phyloP scores from a whole-genome alignment of 2,329 filamentous ascomycete species.

The Alternaria consortialis region DNA sequence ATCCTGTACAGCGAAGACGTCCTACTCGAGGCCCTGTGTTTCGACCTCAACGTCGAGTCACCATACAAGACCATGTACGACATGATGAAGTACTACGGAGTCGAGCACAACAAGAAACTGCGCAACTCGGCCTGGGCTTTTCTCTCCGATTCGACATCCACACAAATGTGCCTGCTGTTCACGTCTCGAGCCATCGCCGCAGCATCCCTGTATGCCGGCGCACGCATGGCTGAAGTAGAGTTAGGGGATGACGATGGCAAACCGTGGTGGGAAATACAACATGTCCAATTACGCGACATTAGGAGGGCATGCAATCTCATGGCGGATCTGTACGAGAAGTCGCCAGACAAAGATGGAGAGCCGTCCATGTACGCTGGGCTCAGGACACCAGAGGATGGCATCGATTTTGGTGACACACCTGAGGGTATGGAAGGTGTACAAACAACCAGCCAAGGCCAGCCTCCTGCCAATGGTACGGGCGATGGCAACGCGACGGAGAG shows the following conservation, averaged over 20 bases:
- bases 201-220: slow-evolving; percentile 85
- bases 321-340: slow-evolving; percentile 62
- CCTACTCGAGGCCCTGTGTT: slow-evolving; percentile 89
- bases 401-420: slow-evolving; percentile 45
- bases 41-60: slow-evolving; percentile 89
- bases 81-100: slow-evolving; percentile 75
- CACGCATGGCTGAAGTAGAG: slow-evolving; percentile 75
- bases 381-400: slow-evolving; percentile 50
- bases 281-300: slow-evolving; percentile 75
- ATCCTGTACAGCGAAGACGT: slow-evolving; percentile 92
- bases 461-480: slow-evolving; percentile 28
- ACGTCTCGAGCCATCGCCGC: slow-evolving; percentile 83
- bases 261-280: slow-evolving; percentile 87
- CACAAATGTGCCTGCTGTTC: slow-evolving; percentile 82
- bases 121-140: slow-evolving; percentile 93
- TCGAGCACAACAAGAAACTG: slow-evolving; percentile 81
- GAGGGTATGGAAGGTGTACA: slow-evolving; percentile 38
- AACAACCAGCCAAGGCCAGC: slow-evolving; percentile 30
- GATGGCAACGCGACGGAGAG: slow-evolving; percentile 35
- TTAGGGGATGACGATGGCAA: slow-evolving; percentile 76
- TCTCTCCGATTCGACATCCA: slow-evolving; percentile 88
- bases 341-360: slow-evolving; percentile 53
- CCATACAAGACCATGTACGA: slow-evolving; percentile 87
- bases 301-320: slow-evolving; percentile 78
- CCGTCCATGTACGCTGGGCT: slow-evolving; percentile 58